phyloP scores from a whole-genome alignment of 139 green algal species.

The Pleodorina starrii region DNA sequence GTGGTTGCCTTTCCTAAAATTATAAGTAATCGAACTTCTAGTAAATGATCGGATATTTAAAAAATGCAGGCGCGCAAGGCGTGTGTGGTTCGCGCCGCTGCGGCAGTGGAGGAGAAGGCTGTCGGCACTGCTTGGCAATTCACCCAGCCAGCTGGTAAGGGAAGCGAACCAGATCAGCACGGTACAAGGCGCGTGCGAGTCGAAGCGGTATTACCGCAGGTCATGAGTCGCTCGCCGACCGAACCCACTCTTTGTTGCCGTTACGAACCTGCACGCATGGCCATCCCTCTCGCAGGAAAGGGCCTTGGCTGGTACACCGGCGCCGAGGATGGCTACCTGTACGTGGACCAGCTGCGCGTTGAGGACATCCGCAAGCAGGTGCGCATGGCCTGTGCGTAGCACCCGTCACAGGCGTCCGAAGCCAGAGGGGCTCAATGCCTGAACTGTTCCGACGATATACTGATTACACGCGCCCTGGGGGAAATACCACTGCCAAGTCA shows the following conservation, averaged over 20 bases:
- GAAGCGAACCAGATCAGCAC: not conserved
- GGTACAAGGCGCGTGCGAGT: not conserved
- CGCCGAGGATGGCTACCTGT: slow-evolving; percentile 91
- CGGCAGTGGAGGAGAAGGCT: slow-evolving; percentile 27
- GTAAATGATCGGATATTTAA: not conserved
- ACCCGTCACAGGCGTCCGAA: too few species aligned
- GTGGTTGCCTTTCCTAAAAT: too few species aligned
- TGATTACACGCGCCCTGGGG: too few species aligned
- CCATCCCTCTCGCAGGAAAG: slow-evolving; percentile 67
- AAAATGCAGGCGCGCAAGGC: not conserved
- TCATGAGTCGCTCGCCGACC: too few species aligned
- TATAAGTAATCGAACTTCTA: not conserved
- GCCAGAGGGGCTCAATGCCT: too few species aligned
- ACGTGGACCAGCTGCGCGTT: slow-evolving; percentile 90
- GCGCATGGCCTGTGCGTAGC: too few species aligned
- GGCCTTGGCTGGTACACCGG: slow-evolving; percentile 87
- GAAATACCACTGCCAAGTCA: too few species aligned
- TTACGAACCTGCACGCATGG: too few species aligned
- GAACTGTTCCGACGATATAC: too few species aligned
- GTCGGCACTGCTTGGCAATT: slow-evolving; percentile 45
- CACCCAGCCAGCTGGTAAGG: slow-evolving; percentile 58
- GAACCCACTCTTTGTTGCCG: too few species aligned
- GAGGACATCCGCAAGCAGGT: slow-evolving; percentile 87
- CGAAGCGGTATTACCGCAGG: too few species aligned
- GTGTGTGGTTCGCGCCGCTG: slow-evolving; percentile 36